Conservation (phyloP, 257 asterid genomes). For the Cruciata laevipes region DNA sequence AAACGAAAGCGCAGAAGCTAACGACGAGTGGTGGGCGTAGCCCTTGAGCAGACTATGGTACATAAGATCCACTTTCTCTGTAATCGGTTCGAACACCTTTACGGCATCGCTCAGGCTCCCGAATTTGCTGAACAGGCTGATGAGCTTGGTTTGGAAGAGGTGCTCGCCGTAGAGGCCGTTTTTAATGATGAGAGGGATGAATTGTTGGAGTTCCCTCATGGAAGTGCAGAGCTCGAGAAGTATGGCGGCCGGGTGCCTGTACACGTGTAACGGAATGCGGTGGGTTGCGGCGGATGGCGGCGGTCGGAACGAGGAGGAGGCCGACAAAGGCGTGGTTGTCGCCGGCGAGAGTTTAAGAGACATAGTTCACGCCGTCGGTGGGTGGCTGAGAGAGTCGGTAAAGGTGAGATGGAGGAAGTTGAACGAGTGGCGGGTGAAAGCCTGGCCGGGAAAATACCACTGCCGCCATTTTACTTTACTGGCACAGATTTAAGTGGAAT, state of each 20-base stretch:
- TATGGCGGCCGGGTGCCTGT: constrained; percentile 74
- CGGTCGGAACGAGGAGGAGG: constrained; percentile 8
- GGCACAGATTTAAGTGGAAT: too few relatives aligned
- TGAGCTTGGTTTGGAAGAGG: constrained; percentile 71
- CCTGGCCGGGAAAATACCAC: not conserved
- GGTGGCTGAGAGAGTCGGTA: not conserved
- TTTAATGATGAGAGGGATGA: constrained; percentile 67
- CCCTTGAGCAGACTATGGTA: constrained; percentile 81
- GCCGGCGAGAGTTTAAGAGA: constrained; percentile 6
- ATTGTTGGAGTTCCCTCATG: constrained; percentile 61
- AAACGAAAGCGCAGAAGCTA: constrained; percentile 45
- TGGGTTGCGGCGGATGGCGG: constrained; percentile 15
- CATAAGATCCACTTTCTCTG: constrained; percentile 54
- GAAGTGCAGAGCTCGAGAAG: constrained; percentile 73
- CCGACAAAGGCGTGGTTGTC: constrained; percentile 10
- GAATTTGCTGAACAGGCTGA: constrained; percentile 71
- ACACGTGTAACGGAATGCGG: constrained; percentile 56
- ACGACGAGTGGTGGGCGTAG: constrained; percentile 31
- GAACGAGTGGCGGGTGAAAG: not conserved
- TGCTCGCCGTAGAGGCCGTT: constrained; percentile 63
- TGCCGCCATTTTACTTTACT: not conserved
- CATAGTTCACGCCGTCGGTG: constrained; percentile 6
- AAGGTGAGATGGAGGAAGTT: not conserved
- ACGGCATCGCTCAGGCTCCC: constrained; percentile 63
- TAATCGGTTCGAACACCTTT: constrained; percentile 57